Evolutionary conservation across 768 basidiomycete genomes (phyloP), one percentile per base, ranked within the genome.

Genomic region (Candolleomyces aberdarensis): DNA sequence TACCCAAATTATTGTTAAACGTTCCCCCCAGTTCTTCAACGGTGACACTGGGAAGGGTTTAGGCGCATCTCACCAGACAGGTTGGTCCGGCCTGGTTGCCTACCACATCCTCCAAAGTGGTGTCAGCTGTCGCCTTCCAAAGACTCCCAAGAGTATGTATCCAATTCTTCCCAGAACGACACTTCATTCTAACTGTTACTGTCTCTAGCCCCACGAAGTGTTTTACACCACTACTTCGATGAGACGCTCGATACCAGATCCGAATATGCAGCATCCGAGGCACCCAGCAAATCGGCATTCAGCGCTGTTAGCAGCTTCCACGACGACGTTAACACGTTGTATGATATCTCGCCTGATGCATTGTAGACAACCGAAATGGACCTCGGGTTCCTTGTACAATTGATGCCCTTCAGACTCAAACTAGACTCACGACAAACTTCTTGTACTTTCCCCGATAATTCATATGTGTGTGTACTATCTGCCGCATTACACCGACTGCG

Each of bases 1-100:
- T 19, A 19, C 26, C 26, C 0, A 22, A 2, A n/a, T 32, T 40
- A 5, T 14, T 31, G 14, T 39, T 41, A 5, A 29, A n/a, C 22
- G 32, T 29, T 31, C 19, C 36, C 3, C 32, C 31, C 64, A 95
- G 91, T 98, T 89, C 79, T 98, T 98, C 87, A 91, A 98, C 71
- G 96, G 87, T 14, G 94, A 99, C 66, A 87, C 81, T 59, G 97
- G 97, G 19, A 84, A 87, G 60, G 97, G 97, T 19, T 82, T 99
- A 13, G 97, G 97, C 44, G 97, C 96, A 3, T 97, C 95, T 5
- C 97, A 99, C 75, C 97, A 99, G 74, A 98, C 96, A 63, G 97
- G 97, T 66, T 99, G 96, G 96, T 92, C 93, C 22, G 94, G 94
- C 48, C 78, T 96, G 19, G 93, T 96, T 55, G 92, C 92, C 15